phyloP scores from a whole-genome alignment of 345 rosid genomes.

The Linum tenue region DNA sequence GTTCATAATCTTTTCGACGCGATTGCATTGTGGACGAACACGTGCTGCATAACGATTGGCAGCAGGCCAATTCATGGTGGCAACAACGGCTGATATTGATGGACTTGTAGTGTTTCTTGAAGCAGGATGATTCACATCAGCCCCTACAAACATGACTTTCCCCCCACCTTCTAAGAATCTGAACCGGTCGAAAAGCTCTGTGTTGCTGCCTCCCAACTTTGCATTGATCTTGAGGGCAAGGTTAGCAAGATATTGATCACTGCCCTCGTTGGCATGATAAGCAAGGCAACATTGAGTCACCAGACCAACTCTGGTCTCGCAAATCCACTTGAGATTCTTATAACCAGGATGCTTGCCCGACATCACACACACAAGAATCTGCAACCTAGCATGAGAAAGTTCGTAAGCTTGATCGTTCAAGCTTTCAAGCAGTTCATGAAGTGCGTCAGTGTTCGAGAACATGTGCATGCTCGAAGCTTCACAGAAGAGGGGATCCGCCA shows the following conservation, averaged over 20 bases:
- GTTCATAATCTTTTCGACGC: constrained; percentile 54
- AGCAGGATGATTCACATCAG: constrained; percentile 87
- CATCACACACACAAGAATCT: constrained; percentile 72
- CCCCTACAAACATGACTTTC: constrained; percentile 78
- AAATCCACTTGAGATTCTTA: constrained; percentile 72
- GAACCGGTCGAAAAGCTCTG: constrained; percentile 49
- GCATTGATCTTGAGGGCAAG: constrained; percentile 86
- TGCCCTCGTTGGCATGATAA: constrained; percentile 22
- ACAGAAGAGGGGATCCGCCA: constrained; percentile 38
- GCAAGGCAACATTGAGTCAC: constrained; percentile 84
- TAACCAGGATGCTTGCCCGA: constrained; percentile 51
- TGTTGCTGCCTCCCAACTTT: constrained; percentile 91
- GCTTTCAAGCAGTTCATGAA: constrained; percentile 35
- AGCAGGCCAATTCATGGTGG: constrained; percentile 78
- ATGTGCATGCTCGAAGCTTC: constrained; percentile 30
- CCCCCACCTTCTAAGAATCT: constrained; percentile 34
- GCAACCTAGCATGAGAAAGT: constrained; percentile 28
- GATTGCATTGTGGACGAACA: constrained; percentile 49
- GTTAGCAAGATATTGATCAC: constrained; percentile 64
- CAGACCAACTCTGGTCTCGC: constrained; percentile 68
- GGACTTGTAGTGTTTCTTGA: constrained; percentile 47
- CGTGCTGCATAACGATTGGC: constrained; percentile 76
- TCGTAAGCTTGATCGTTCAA: constrained; percentile 24
- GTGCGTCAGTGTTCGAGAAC: constrained; percentile 27
- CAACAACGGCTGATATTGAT: constrained; percentile 81